These are phyloP conservation scores for Beverwykella pulmonaria DNA, from an alignment of 495 filamentous ascomycete species.

Conservation along the genomic window DNA sequence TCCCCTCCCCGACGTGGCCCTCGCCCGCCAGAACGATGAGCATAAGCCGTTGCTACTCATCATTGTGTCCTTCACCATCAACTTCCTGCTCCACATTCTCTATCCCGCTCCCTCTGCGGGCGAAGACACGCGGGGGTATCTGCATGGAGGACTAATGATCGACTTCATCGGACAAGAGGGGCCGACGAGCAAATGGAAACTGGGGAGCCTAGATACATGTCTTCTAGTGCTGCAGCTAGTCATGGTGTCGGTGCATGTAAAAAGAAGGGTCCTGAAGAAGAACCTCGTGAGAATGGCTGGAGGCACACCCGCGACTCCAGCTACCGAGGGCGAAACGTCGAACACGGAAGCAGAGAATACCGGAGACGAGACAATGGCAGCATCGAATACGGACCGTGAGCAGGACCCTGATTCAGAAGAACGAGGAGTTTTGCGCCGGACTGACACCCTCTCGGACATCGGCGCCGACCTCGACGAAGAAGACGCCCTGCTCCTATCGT, in stretches of 20 bases:
- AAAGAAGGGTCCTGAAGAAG: constrained; percentile 60
- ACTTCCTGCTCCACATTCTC: constrained; percentile 70
- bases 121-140: constrained; percentile 76
- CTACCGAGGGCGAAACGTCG: neutral
- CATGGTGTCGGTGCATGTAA: constrained; percentile 72
- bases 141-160: constrained; percentile 82
- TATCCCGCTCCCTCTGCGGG: constrained; percentile 65
- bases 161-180: constrained; percentile 86
- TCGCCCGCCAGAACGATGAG: constrained; percentile 54
- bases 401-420: constrained; percentile 85
- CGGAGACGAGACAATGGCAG: constrained; percentile 24
- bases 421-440: constrained; percentile 63
- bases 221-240: constrained; percentile 70
- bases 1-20: constrained; percentile 71
- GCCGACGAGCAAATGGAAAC: constrained; percentile 65
- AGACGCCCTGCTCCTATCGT: constrained; percentile 45
- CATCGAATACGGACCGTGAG: constrained; percentile 15
- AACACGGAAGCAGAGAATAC: constrained; percentile 10
- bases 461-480: constrained; percentile 43
- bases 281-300: constrained; percentile 36
- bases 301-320: constrained; percentile 14
- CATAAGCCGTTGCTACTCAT: constrained; percentile 33
- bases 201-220: constrained; percentile 66
- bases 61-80: constrained; percentile 65
- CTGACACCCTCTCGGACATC: constrained; percentile 29